phyloP scores from a whole-genome alignment of 1,284 basidiomycete genomes.

The Butyriboletus appendiculatus region DNA sequence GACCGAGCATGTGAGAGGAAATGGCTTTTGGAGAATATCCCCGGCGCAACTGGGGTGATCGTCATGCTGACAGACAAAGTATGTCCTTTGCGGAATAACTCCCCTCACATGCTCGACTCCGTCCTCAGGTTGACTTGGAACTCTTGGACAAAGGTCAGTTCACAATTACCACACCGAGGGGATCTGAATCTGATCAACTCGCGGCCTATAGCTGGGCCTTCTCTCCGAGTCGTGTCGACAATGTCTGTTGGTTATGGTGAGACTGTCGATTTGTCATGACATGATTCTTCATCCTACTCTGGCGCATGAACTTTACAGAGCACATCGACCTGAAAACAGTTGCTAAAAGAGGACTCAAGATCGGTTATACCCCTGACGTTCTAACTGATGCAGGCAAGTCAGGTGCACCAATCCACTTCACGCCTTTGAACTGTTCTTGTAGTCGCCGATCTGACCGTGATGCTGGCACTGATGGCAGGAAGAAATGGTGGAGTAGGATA shows the following conservation, averaged over 20 bases:
- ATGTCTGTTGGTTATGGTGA: conserved; percentile 89
- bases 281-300: not conserved
- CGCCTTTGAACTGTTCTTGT: not conserved
- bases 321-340: conserved; percentile 74
- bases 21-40: conserved; percentile 81
- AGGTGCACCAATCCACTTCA: not conserved
- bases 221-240: conserved; percentile 81
- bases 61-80: conserved; percentile 77
- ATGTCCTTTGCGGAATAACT: conserved; percentile 6
- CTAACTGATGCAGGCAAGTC: conserved; percentile 80
- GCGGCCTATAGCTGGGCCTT: conserved; percentile 57
- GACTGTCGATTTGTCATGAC: conserved; percentile 17
- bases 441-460: conserved; percentile 88
- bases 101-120: not conserved
- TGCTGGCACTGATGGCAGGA: conserved; percentile 90
- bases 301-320: conserved; percentile 48
- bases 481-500: conserved; percentile 72
- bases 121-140: conserved; percentile 66
- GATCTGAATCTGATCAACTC: not conserved
- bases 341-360: conserved; percentile 64
- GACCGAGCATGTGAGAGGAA: conserved; percentile 62
- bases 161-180: not conserved
- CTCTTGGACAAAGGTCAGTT: conserved; percentile 64
- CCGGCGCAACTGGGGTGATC: conserved; percentile 64
- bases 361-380: conserved; percentile 93